Evolutionary conservation across 768 basidiomycete species (phyloP), one percentile per base, ranked within the genome.

Genomic region (Nevesoporus exiguus): DNA sequence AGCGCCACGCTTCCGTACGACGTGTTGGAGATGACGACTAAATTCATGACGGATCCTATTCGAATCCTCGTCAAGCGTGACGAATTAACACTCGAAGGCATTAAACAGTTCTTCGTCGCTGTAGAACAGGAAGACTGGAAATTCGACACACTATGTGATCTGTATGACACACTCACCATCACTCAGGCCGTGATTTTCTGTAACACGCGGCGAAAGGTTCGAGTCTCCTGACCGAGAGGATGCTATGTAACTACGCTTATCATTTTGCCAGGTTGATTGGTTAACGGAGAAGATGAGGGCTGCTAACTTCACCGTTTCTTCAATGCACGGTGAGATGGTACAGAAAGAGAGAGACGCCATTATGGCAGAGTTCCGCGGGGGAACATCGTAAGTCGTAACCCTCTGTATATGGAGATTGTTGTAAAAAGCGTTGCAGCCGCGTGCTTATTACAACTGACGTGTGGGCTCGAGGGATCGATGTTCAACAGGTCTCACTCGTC

Each of bases 51-150:
- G 49, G 94, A 98, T 72, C 96, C 96, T 31, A 93, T 98, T 69
- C 90, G 93, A 43, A 97, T 99, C 64, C 86, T 98, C 63, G 95
- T 98, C 73, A 97, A 98, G 80, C 93, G 94, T 88, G 95, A 98
- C 67, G 96, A 99, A 74, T 81, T 98, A 80, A 97, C 96, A 48
- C 80, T 98, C 52, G 96, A 99, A 66, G 90, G 90, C 9, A 94
- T 95, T 76, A 94, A 94, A 65, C 93, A 96, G 70, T 95, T 95
- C 76, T 94, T 94, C 78, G 92, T 99, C 47, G 96, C 95, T 43
- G 96, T 99, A 52, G 96, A 98, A 75, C 97, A 98, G 76, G 96
- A 99, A 73, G 96, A 99, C 68, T 98, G 95, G 95, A 99, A 99
- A 70, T 95, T 97, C 67, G 95, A 98, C 74, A 98, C 95, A 0